These are phyloP conservation scores for Pseudodiploospora longispora DNA, from an alignment of 2,329 filamentous ascomycete genomes.

Conservation along the genomic window DNA sequence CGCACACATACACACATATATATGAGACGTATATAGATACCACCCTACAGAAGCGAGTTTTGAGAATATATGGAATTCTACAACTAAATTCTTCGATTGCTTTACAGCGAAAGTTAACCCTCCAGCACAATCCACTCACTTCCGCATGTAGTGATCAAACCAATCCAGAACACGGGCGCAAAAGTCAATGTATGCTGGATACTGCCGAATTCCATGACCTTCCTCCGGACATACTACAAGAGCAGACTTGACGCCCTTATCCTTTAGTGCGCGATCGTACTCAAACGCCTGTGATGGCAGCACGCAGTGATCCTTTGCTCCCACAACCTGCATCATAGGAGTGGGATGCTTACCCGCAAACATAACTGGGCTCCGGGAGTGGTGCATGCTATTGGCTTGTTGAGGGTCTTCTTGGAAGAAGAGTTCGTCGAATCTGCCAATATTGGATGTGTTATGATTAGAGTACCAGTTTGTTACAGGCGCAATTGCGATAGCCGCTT, in stretches of 20 bases:
- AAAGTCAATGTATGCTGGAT: slow-evolving; percentile 2
- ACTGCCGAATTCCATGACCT: slow-evolving; percentile 1
- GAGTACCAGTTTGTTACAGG: slow-evolving; percentile 2
- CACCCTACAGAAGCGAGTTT: too few relatives aligned
- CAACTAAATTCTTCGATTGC: too few relatives aligned
- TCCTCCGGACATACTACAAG: not conserved
- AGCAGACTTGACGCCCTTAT: not conserved
- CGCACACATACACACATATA: too few relatives aligned
- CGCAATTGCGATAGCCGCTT: not conserved
- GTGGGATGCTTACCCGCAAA: not conserved
- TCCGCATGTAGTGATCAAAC: not conserved
- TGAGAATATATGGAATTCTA: too few relatives aligned
- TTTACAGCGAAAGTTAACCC: too few relatives aligned
- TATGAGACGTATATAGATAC: too few relatives aligned
- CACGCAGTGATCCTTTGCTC: slow-evolving; percentile 1
- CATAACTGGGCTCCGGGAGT: slow-evolving; percentile 2
- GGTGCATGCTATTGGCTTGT: not conserved
- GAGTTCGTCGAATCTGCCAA: not conserved
- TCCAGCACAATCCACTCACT: too few relatives aligned
- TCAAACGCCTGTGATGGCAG: not conserved
- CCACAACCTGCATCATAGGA: not conserved
- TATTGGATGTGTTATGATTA: slow-evolving; percentile 1
- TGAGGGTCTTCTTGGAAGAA: not conserved
- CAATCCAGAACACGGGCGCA: not conserved
- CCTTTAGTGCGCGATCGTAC: not conserved